Conservation (phyloP, 148 eudicot genomes). For the Rhododendron molle region DNA sequence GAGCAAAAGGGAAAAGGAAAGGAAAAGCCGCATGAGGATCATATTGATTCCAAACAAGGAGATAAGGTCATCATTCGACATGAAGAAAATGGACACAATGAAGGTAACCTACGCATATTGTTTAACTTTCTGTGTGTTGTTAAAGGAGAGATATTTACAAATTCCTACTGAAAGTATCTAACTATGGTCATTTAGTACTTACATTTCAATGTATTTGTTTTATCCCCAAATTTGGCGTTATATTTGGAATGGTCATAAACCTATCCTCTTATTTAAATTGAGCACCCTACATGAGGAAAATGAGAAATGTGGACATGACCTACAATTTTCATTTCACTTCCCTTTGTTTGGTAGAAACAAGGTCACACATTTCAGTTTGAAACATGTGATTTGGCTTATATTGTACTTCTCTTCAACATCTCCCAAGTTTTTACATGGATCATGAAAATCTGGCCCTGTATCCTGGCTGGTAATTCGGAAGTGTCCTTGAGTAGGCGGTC, state of each 20-base stretch:
- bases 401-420: neutral
- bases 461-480: neutral
- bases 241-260: neutral
- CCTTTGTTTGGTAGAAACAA: neutral
- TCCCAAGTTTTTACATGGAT: neutral
- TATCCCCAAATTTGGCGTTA: neutral
- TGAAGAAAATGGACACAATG: conserved; percentile 36
- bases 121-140: neutral
- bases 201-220: neutral
- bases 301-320: neutral
- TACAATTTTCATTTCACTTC: neutral
- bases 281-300: neutral
- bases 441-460: neutral
- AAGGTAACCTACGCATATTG: conserved; percentile 23
- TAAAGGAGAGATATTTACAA: neutral
- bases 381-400: neutral
- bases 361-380: neutral
- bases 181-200: neutral
- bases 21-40: conserved; percentile 32
- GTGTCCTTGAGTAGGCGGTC: neutral
- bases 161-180: neutral
- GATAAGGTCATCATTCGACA: conserved; percentile 21
- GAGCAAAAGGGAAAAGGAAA: conserved; percentile 33
- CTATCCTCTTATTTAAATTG: neutral
- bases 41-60: conserved; percentile 23